Evolutionary conservation across 2,329 filamentous ascomycete genomes (phyloP).

Genomic region (Phaeosphaeriaceae sp.): DNA sequence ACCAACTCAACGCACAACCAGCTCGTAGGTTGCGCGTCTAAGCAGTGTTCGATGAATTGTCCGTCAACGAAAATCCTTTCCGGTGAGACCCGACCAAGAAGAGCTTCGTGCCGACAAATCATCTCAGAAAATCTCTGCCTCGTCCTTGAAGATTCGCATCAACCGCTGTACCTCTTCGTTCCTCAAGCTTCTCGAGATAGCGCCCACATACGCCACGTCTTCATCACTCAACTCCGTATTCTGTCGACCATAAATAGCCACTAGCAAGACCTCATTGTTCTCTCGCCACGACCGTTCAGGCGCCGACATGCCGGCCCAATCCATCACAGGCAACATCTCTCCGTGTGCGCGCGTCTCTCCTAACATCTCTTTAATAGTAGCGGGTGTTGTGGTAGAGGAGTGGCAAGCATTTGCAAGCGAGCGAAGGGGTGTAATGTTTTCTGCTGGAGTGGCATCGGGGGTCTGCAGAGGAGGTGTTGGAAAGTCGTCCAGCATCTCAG

Average conservation of each 20-base stretch:
- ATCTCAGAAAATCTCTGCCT: not conserved
- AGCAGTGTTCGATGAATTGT: not conserved
- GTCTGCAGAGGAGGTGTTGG: not conserved
- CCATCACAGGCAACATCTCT: slow-evolving; percentile 8
- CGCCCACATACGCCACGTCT: slow-evolving; percentile 23
- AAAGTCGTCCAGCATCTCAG: not conserved
- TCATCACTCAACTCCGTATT: slow-evolving; percentile 12
- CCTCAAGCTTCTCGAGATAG: slow-evolving; percentile 11
- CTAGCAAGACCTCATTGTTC: slow-evolving; percentile 18
- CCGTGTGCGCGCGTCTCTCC: slow-evolving; percentile 7
- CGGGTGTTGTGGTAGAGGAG: not conserved
- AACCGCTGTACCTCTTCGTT: not conserved
- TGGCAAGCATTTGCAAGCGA: not conserved
- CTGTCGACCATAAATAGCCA: slow-evolving; percentile 22
- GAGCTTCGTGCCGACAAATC: not conserved
- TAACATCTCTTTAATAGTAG: not conserved
- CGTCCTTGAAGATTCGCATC: not conserved
- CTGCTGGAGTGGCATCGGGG: not conserved
- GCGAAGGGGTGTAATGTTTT: not conserved
- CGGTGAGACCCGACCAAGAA: not conserved
- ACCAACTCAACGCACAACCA: not conserved
- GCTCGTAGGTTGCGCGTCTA: not conserved
- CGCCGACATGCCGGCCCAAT: slow-evolving; percentile 8
- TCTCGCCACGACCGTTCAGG: slow-evolving; percentile 27
- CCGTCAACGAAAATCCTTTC: not conserved